Conservation (phyloP, 1,139 yeast species). For the Scheffersomyces segobiensis region DNA sequence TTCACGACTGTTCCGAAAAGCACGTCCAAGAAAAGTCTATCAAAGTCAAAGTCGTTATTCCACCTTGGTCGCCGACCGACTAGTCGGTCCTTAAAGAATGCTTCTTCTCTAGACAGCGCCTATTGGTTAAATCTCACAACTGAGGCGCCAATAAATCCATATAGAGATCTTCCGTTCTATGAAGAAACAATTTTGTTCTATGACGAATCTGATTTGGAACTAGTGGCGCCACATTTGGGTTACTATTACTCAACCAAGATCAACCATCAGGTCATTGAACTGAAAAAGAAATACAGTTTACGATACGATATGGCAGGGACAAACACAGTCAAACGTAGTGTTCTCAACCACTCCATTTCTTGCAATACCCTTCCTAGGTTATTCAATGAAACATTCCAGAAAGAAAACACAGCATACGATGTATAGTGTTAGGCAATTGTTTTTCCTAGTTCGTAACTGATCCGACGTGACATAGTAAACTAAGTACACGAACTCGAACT, state of each 20-base stretch:
- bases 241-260: neutral
- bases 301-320: neutral
- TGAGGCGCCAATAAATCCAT: slow-evolving; percentile 2
- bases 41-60: neutral
- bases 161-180: neutral
- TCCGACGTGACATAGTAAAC: neutral
- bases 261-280: neutral
- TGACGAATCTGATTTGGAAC: slow-evolving; percentile 3
- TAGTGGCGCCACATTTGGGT: neutral
- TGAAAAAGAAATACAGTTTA: neutral
- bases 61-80: neutral
- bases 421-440: neutral
- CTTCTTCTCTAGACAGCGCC: neutral
- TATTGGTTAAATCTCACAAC: neutral
- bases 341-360: neutral
- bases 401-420: neutral
- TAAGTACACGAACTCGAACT: too few relatives aligned
- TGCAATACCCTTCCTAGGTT: neutral
- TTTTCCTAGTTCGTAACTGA: neutral
- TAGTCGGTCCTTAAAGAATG: neutral
- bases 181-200: slow-evolving; percentile 6
- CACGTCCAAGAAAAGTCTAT: neutral
- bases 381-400: neutral
- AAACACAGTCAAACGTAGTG: neutral
- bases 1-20: neutral